Evolutionary conservation across 2,329 filamentous ascomycete species (phyloP), one percentile per base, ranked within the genome.

Genomic region (Verticillium longisporum): DNA sequence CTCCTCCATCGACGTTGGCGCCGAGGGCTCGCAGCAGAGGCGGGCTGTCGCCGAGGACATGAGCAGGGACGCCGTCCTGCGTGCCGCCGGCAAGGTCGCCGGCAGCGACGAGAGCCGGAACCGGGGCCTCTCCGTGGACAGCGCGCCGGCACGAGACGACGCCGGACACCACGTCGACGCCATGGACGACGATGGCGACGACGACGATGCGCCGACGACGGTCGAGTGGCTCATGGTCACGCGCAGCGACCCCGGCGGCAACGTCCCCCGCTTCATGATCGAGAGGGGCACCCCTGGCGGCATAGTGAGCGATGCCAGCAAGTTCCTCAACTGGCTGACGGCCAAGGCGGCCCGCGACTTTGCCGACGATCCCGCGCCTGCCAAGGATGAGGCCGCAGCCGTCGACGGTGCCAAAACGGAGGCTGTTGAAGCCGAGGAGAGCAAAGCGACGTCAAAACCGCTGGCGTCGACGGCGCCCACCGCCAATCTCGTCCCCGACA

Each of bases 191-290:
- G 26, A 26, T 2, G 26, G 26, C 3, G 66, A 69, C 2, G 68
- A 69, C 13, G 70, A 74, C 10, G 70, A 75, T 4, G 70, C 66
- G 1, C 71, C 77, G n/a, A 78, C 74, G 33, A 74, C 78, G 32
- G 72, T 97, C 1, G 92, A 97, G 73, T 97, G 92, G 92, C 84
- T 95, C 63, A 97, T 97, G 92, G 86, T 96, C 18, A 96, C 92
- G 1, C 83, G 92, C 57, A 94, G 90, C 71, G 92, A 97, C 68
- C 92, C 92, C 3, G 92, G 92, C 11, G 92, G 92, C 59, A 94
- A 87, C 62, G 92, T 97, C 18, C 92, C 92, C 1, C 84, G 90
- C 14, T 96, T 95, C 75, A 88, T 97, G 82, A 91, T 96, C n/a
- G 92, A 96, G 69, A 87, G 91, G 70, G 91, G 90, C 34, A 96